Base-by-base conservation (phyloP, 2,329 filamentous ascomycete genomes). In the Davidsoniella virescens region DNA sequence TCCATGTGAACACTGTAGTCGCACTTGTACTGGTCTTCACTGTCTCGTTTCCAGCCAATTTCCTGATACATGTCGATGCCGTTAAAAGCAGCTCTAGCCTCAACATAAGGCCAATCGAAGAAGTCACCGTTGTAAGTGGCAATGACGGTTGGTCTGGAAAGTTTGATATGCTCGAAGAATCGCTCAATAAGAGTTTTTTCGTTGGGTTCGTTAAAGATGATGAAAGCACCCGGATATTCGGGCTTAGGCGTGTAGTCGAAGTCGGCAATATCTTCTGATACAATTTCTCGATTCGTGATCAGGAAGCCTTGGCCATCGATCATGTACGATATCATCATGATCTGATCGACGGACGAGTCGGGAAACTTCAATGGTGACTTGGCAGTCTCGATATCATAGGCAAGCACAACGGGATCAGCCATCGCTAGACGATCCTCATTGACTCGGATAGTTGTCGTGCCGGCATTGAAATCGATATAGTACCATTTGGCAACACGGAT, bases 321-420 rank as follows among this genome's bases (percentile, higher is more conserved):
- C 93, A 98, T 98, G 70, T 98, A 98, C 29, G 93, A 98, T 63
- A 98, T 90, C 92, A 98, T 98, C 88, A 98, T 98, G 61, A 98
- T 83, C 63, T 94, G 90, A 66, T 98, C 92, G 55, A 94, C 82
- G 3, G 87, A 76, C 1, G 92, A 82, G 62, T 98, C 93, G 23
- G 92, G 93, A 58, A 98, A 98, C 64, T 98, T 98, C 50, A 98
- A 71, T 1, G 93, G 92, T 14, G 92, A 71, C 62, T 98, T 98
- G 4, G 86, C 90, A 2, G 92, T 98, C 66, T 98, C 92, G 60
- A 98, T 98, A 78, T 98, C 92, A 66, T 82, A 98, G n/a, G 92
- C 92, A 75, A 98, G 83, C 17, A 98, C 85, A n/a, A 96, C 85
- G 1, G 92, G 92, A 60, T 98, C 92, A 18, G 93, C 88, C 65